Evolutionary conservation across 352 stramenopile species (phyloP).

Genomic region (Stramenopiles sp.): DNA sequence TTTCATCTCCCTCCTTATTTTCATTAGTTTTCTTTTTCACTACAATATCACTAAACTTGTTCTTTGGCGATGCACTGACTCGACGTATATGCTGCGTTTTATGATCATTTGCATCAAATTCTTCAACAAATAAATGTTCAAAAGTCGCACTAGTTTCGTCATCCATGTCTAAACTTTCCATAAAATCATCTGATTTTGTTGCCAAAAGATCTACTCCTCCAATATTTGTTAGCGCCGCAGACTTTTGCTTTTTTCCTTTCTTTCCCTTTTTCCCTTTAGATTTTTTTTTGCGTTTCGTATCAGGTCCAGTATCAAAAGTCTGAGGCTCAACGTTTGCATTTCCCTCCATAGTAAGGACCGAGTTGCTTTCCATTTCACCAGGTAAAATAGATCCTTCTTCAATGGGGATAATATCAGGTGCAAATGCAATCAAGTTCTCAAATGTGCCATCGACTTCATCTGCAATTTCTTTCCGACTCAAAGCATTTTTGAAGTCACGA

Average conservation of each 20-base stretch:
- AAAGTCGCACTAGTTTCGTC: neutral
- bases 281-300: neutral
- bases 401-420: neutral
- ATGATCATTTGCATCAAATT: neutral
- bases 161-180: neutral
- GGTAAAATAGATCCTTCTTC: neutral
- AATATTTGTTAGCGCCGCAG: neutral
- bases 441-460: neutral
- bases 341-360: no score
- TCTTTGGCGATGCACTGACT: neutral
- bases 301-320: no score
- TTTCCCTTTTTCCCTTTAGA: neutral
- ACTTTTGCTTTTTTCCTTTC: neutral
- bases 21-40: neutral
- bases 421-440: neutral
- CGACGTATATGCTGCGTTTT: neutral
- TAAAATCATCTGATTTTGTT: neutral
- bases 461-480: neutral
- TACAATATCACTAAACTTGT: neutral
- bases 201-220: neutral
- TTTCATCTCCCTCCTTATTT: neutral
- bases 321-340: no score
- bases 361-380: no score
- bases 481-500: neutral
- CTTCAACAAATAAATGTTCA: neutral